Evolutionary conservation across 306 rosid species (phyloP).

Genomic region (Sicyos baderoa): DNA sequence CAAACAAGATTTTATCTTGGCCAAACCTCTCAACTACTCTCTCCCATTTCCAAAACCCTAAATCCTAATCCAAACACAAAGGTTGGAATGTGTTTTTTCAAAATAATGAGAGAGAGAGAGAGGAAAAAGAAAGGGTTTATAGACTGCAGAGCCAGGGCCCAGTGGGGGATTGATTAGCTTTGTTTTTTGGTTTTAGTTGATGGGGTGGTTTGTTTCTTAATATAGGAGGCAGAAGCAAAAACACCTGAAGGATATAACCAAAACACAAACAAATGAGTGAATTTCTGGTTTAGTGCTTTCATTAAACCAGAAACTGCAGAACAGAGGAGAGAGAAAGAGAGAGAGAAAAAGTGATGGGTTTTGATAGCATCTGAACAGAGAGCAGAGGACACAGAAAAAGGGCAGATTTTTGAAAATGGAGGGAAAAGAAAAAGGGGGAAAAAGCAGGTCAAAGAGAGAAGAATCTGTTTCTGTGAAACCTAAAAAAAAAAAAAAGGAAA

Average conservation of each 20-base stretch:
- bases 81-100: neutral
- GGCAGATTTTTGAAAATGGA: constrained; percentile 8
- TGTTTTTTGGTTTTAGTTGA: neutral
- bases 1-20: too few relatives aligned
- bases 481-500: neutral
- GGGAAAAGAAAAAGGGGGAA: neutral
- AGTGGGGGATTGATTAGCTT: constrained; percentile 27
- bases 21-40: too few relatives aligned
- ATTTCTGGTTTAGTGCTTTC: too few relatives aligned
- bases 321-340: too few relatives aligned
- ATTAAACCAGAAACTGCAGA: neutral
- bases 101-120: neutral
- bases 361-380: neutral
- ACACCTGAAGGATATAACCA: too few relatives aligned
- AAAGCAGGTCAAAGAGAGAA: neutral
- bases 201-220: constrained; percentile 13
- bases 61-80: too few relatives aligned
- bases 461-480: constrained; percentile 18
- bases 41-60: too few relatives aligned
- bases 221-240: neutral
- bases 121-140: neutral
- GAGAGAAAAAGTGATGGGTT: neutral
- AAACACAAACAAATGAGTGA: too few relatives aligned
- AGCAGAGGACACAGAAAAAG: neutral
- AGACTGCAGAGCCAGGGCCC: constrained; percentile 43